Evolutionary conservation across 306 rosid species (phyloP).

Genomic region (Prunus salicina): DNA sequence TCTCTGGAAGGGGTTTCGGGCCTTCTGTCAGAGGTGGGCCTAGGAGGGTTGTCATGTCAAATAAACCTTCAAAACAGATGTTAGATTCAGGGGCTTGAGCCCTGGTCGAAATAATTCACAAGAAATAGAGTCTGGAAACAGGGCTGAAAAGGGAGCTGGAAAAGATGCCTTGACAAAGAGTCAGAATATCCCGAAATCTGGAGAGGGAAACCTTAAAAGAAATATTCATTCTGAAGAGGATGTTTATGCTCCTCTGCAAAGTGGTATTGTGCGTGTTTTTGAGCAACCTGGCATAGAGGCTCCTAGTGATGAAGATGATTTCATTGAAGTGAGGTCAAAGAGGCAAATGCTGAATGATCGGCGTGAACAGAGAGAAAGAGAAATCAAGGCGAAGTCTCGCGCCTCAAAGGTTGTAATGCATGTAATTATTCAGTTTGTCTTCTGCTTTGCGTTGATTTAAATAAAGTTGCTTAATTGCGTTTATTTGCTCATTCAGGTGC

Average conservation of each 20-base stretch:
- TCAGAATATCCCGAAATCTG: constrained; percentile 46
- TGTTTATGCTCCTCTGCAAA: constrained; percentile 80
- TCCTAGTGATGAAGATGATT: constrained; percentile 96
- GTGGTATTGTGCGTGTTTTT: constrained; percentile 86
- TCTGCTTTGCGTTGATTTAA: constrained; percentile 17
- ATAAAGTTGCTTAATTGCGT: constrained; percentile 15
- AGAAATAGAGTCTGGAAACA: constrained; percentile 48
- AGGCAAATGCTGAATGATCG: constrained; percentile 96
- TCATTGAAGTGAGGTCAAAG: constrained; percentile 95
- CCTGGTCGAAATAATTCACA: constrained; percentile 37
- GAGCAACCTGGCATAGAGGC: constrained; percentile 99
- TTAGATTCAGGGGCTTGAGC: constrained; percentile 31
- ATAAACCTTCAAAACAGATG: constrained; percentile 48
- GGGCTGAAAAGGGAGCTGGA: constrained; percentile 50
- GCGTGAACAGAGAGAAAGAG: constrained; percentile 89
- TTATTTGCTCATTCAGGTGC: constrained; percentile 41
- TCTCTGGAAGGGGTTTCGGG: constrained; percentile 44
- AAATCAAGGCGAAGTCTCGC: constrained; percentile 79
- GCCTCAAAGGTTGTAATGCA: constrained; percentile 54
- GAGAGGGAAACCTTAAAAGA: constrained; percentile 73
- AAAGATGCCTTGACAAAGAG: constrained; percentile 43
- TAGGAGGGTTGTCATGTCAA: constrained; percentile 39
- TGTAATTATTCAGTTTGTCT: constrained; percentile 15
- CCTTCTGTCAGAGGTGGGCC: constrained; percentile 50
- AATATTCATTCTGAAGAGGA: constrained; percentile 73